Evolutionary conservation across 2,329 filamentous ascomycete genomes (phyloP), one percentile per base, ranked within the genome.

Genomic region (Colletotrichum musae): DNA sequence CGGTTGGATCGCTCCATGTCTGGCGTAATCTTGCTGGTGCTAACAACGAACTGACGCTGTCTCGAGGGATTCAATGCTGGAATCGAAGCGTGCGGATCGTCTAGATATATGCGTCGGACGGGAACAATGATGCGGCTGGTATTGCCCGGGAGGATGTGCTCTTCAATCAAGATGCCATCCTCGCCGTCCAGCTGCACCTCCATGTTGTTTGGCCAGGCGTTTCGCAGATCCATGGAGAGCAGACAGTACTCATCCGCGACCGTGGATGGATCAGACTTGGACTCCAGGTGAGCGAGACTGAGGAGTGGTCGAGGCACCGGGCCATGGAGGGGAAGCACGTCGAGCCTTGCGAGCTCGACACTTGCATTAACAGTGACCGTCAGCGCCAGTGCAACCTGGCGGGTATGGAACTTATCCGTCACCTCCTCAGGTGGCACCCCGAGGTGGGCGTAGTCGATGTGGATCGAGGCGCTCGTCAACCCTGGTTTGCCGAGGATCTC

Each of bases 21-120:
- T 0, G 94, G 93, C 0, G 92, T 91, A 64, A 95, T 89, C 74
- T 93, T 93, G 76, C 89, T 91, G 16, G 91, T 89, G 79, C 93
- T 96, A 51, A 97, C 93, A 36, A 98, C 93, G 75, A 97, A 98
- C 76, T 98, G 95, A n/a, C 94, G 89, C 76, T 94, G 92, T n/a
- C 92, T 90, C 0, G 92, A 90, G 0, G 92, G 92, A 73, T 95
- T 94, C 10, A 97, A 85, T 1, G 90, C 91, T 1, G 94, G 95
- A 47, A 98, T 93, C 1, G 92, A 85, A 2, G 91, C 91, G 75
- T 94, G 89, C 3, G 94, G 91, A 71, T 96, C 89, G n/a, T 91
- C 86, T 21, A 97, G 79, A 76, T 93, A 93, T 47, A 97, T 85
- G 43, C 93, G 89, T 62, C 89, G 92, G 3, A 97, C 83, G 0